A percentile compares a stretch with the other conserved stretches of the same genome.
phyloP scores from a whole-genome alignment of 1,284 basidiomycete species.

The Cryptococcus jaspeensis region DNA sequence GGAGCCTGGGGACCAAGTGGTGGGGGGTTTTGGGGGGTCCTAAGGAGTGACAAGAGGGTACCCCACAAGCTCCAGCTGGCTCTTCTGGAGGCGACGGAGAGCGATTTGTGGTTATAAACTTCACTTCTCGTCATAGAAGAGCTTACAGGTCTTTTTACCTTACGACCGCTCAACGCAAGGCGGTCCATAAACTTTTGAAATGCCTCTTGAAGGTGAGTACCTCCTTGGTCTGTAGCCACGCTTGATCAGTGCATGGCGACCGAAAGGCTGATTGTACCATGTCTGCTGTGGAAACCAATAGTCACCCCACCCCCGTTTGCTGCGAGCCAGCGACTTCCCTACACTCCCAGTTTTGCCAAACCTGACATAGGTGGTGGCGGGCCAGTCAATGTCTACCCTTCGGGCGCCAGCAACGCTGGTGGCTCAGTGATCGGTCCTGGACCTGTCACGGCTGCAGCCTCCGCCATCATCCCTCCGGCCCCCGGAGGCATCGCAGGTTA shows the following conservation, averaged over 20 bases:
- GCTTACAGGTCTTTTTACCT: neutral
- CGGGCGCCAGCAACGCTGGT: slow-evolving; percentile 5
- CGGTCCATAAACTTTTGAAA: neutral
- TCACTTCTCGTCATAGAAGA: neutral
- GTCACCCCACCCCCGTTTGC: slow-evolving; percentile 33
- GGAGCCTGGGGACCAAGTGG: too few relatives aligned
- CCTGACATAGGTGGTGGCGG: slow-evolving; percentile 7
- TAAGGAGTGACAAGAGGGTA: too few relatives aligned
- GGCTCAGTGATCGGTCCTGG: slow-evolving; percentile 4
- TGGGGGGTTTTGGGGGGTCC: too few relatives aligned
- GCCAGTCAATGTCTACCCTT: neutral
- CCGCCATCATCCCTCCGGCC: slow-evolving; percentile 30
- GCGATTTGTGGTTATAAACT: too few relatives aligned
- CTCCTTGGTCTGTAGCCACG: neutral
- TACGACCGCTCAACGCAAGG: neutral
- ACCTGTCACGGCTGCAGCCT: slow-evolving; percentile 22
- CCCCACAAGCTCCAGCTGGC: too few relatives aligned
- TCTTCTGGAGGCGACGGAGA: too few relatives aligned
- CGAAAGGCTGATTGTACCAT: neutral
- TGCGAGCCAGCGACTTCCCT: slow-evolving; percentile 28
- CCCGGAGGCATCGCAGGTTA: slow-evolving; percentile 35
- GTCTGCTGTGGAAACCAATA: neutral
- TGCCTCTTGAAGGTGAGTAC: slow-evolving; percentile 23
- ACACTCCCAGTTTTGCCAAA: slow-evolving; percentile 28
- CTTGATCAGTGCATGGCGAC: neutral